Percentiles rank a stretch among this genome's conserved stretches.
Evolutionary conservation across 352 stramenopile genomes (phyloP).

Genomic region (Plasmopara muralis): DNA sequence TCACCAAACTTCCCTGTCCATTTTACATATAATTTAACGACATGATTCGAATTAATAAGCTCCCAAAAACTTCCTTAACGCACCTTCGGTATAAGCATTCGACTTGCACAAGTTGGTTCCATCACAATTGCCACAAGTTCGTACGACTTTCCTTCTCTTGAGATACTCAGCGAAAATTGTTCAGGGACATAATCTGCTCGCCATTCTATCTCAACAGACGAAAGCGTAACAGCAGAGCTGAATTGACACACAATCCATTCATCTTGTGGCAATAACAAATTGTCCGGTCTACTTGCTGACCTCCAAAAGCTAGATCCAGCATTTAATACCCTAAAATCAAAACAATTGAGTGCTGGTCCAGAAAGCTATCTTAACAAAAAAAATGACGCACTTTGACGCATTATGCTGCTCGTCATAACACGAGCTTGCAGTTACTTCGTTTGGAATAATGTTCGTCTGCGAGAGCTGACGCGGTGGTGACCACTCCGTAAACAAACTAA

Average conservation of each 20-base stretch:
- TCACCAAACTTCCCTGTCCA: conserved; percentile 26
- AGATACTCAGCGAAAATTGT: conserved; percentile 41
- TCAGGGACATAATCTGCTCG: conserved; percentile 31
- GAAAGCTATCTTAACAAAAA: no score
- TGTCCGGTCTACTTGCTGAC: conserved; percentile 20
- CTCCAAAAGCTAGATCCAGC: conserved; percentile 36
- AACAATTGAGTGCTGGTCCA: background rate
- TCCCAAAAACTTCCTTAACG: background rate
- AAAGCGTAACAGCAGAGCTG: conserved; percentile 34
- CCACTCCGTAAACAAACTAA: conserved; percentile 76
- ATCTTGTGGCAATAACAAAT: conserved; percentile 12
- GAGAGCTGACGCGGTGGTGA: conserved; percentile 57
- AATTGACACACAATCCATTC: conserved; percentile 61
- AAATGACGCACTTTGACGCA: conserved; percentile 31
- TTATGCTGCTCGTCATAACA: conserved; percentile 50
- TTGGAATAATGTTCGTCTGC: conserved; percentile 29
- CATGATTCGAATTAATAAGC: background rate
- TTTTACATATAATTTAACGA: conserved; percentile 4
- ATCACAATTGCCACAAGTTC: conserved; percentile 47
- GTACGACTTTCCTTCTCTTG: conserved; percentile 35
- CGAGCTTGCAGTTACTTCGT: conserved; percentile 52
- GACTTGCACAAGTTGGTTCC: conserved; percentile 19
- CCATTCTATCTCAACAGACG: conserved; percentile 42
- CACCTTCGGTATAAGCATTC: conserved; percentile 47
- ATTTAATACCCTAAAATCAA: conserved; percentile 34